Base-by-base conservation (phyloP, 2,329 filamentous ascomycete species). In the Talaromyces sp. region DNA sequence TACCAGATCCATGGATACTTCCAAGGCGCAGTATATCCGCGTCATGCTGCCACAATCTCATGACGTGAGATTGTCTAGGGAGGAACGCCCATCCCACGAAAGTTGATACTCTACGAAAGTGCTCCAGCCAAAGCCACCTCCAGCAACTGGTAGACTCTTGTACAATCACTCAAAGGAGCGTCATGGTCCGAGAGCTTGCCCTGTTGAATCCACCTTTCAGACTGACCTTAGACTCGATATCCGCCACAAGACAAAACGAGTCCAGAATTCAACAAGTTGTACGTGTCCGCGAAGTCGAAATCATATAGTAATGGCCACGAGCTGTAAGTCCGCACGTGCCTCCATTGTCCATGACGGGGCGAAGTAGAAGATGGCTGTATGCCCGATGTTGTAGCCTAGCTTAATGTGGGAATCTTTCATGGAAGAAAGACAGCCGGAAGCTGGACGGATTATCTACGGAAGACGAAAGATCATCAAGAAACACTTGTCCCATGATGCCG, bases 371-470 rank as follows among this genome's bases (percentile, higher is more conserved):
- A 7, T 38, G 53, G 51, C n/a, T 7, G n/a, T 13, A 4, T 59
- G 36, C 56, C 56, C 22, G 27, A 27, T 10, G 11, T 19, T 19
- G 17, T 29, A 58, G 43, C 43, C 47, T 34, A 25, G 49, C 29
- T 63, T 36, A 5, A 34, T 11, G 34, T 27, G 25, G 15, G 34
- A n/a, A 19, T 17, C 61, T 34, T 22, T 36, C 15, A 45, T 8
- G 22, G 36, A 54, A 17, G 25, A 47, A n/a, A 40, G 36, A 56
- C 13, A 51, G 47, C 47, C 47, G 47, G 7, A 40, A 40, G n/a
- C 29, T 36, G 19, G 34, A 25, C 29, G 8, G 13, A 40, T 40
- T 66, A 66, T 66, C 64, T 66, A 66, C 64, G 34, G 56, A 51
- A 36, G 53, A 49, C 63, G n/a, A 62, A 34, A 19, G 13, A 47